Conservation (phyloP, 345 rosid species). For the Boechera stricta region DNA sequence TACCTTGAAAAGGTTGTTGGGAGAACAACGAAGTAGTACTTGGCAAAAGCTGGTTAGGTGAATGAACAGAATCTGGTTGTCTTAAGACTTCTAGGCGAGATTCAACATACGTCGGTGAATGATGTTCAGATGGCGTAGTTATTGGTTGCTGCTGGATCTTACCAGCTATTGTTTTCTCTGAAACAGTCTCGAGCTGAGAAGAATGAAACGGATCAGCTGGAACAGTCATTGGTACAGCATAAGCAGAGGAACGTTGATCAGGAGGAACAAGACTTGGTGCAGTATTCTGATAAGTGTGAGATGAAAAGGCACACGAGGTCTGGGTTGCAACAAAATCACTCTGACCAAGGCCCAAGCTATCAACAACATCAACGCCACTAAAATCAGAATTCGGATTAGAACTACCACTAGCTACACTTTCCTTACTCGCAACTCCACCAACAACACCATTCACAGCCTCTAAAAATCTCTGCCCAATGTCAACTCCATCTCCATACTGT, state of each 20-base stretch:
- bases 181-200: constrained; percentile 2
- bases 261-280: neutral
- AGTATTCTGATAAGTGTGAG: neutral
- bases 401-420: constrained; percentile 6
- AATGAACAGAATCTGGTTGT: constrained; percentile 2
- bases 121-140: constrained; percentile 4
- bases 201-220: constrained; percentile 3
- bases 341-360: neutral
- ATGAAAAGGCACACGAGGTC: neutral
- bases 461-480: neutral
- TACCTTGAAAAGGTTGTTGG: constrained; percentile 1
- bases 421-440: neutral
- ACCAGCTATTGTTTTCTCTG: neutral
- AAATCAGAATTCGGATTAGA: constrained; percentile 17
- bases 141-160: neutral
- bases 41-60: constrained; percentile 1
- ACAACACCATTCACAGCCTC: neutral
- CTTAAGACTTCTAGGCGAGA: neutral
- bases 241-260: neutral
- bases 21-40: neutral
- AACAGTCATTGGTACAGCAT: neutral
- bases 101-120: neutral
- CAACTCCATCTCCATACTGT: neutral
- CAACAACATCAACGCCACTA: neutral
- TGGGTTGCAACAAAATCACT: neutral